Conservation (phyloP, 768 basidiomycete genomes). For the Jaapia argillacea region DNA sequence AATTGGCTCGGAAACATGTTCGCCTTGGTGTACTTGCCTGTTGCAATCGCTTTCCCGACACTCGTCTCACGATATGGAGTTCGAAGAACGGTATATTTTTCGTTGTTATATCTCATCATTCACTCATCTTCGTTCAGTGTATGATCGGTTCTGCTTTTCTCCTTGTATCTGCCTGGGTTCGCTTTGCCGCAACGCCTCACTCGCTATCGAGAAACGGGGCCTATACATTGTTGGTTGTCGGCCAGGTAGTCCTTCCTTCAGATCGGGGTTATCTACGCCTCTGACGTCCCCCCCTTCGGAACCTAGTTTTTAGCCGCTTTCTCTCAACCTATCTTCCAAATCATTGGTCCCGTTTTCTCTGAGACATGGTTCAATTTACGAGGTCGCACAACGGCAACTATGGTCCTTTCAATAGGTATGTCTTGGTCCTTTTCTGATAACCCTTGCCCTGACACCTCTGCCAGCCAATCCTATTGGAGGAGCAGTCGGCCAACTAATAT, state of each 20-base stretch:
- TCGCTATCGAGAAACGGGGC: conserved; percentile 39
- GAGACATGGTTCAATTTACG: conserved; percentile 76
- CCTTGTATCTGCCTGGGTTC: conserved; percentile 63
- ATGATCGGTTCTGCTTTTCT: conserved; percentile 44
- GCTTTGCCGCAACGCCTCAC: conserved; percentile 59
- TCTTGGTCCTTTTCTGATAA: not conserved
- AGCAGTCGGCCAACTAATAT: conserved; percentile 15
- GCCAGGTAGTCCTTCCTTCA: conserved; percentile 40
- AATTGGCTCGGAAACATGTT: conserved; percentile 78
- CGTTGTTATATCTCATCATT: not conserved
- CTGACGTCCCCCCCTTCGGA: conserved; percentile 29
- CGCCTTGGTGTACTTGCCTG: conserved; percentile 50
- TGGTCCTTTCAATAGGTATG: conserved; percentile 38
- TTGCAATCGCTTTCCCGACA: conserved; percentile 47
- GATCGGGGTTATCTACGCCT: not conserved
- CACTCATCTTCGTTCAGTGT: conserved; percentile 34
- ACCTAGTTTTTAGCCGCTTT: conserved; percentile 54
- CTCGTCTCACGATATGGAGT: conserved; percentile 52
- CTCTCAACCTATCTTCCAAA: conserved; percentile 65
- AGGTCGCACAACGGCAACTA: conserved; percentile 73
- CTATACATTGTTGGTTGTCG: conserved; percentile 60
- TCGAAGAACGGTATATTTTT: conserved; percentile 46
- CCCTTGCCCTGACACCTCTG: not conserved
- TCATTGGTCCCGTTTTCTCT: conserved; percentile 73
- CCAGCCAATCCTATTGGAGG: conserved; percentile 11